Percentiles rank a stretch among this genome's conserved stretches.
These are phyloP conservation scores for Chrysanthemum lavandulifolium DNA, from an alignment of 129 eudicot species.

Conservation along the genomic window DNA sequence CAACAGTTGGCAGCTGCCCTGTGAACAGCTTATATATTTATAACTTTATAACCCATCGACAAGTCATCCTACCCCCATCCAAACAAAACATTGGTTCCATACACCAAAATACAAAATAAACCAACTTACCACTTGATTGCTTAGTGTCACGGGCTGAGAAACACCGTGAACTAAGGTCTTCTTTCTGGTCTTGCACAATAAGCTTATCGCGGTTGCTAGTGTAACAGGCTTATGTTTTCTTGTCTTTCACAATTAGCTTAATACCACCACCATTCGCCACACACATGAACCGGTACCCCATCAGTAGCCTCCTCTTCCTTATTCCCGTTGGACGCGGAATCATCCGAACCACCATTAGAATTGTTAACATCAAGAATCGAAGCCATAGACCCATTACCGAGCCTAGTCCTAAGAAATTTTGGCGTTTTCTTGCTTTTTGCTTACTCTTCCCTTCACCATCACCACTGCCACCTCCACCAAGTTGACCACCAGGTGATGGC, in stretches of 20 bases:
- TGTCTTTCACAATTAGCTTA: constrained; percentile 50
- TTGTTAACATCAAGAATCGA: constrained; percentile 47
- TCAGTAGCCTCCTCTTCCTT: constrained; percentile 27
- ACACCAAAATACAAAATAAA: background rate
- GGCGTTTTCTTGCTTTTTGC: constrained; percentile 68
- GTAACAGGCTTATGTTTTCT: constrained; percentile 11
- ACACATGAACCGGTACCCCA: constrained; percentile 60
- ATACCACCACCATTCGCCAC: constrained; percentile 95
- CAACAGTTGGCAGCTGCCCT: constrained; percentile 22
- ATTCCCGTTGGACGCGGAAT: constrained; percentile 18
- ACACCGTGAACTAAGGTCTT: too few species aligned
- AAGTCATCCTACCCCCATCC: constrained; percentile 5
- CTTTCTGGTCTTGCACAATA: too few species aligned
- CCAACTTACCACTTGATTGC: background rate
- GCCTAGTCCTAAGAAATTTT: constrained; percentile 70
- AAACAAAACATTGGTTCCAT: constrained; percentile 3
- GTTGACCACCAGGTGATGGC: constrained; percentile 29
- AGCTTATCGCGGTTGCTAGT: too few species aligned
- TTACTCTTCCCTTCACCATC: constrained; percentile 45
- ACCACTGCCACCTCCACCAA: constrained; percentile 31
- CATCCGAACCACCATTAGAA: constrained; percentile 34
- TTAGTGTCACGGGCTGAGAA: too few species aligned
- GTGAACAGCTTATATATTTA: constrained; percentile 19
- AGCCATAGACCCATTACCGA: constrained; percentile 72
- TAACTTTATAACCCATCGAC: constrained; percentile 8